A percentile compares a stretch with the other conserved stretches of the same genome.
These are phyloP conservation scores for Trichoderma arundinaceum DNA, from an alignment of 2,329 filamentous ascomycete genomes.

Conservation along the genomic window DNA sequence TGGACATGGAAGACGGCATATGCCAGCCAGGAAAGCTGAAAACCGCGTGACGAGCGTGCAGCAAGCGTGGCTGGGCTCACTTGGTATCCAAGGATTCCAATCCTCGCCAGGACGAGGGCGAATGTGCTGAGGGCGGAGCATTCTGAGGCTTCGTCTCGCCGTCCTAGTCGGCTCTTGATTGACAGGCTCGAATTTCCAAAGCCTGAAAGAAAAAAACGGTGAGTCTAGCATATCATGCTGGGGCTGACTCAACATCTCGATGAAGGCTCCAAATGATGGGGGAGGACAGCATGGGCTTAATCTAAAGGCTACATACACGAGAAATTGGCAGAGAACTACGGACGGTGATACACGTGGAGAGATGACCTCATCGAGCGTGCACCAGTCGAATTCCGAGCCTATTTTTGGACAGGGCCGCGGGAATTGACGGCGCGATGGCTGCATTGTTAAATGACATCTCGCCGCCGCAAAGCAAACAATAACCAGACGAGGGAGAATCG, in stretches of 20 bases:
- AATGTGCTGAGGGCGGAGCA: background rate
- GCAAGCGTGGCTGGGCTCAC: slow-evolving; percentile 17
- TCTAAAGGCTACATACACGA: slow-evolving; percentile 18
- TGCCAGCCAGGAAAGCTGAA: slow-evolving; percentile 22
- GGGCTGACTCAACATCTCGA: background rate
- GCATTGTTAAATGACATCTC: background rate
- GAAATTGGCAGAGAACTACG: slow-evolving; percentile 4
- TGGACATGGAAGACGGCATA: slow-evolving; percentile 7
- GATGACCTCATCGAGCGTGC: slow-evolving; percentile 18
- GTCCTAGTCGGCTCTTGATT: background rate
- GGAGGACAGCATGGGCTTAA: slow-evolving; percentile 9
- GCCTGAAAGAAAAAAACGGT: background rate
- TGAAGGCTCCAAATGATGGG: background rate
- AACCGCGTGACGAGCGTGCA: slow-evolving; percentile 10
- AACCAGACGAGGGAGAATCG: background rate
- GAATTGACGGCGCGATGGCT: background rate
- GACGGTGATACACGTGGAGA: slow-evolving; percentile 6
- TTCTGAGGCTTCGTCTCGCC: background rate
- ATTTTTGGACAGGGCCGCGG: slow-evolving; percentile 26
- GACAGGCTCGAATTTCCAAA: no score
- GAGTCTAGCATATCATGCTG: background rate
- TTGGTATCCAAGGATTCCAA: slow-evolving; percentile 16
- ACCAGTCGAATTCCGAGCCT: slow-evolving; percentile 7
- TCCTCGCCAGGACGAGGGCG: background rate
- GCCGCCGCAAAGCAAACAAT: slow-evolving; percentile 14